These are phyloP conservation scores for Diaporthe helianthi DNA, from an alignment of 2,329 filamentous ascomycete genomes.

Conservation along the genomic window DNA sequence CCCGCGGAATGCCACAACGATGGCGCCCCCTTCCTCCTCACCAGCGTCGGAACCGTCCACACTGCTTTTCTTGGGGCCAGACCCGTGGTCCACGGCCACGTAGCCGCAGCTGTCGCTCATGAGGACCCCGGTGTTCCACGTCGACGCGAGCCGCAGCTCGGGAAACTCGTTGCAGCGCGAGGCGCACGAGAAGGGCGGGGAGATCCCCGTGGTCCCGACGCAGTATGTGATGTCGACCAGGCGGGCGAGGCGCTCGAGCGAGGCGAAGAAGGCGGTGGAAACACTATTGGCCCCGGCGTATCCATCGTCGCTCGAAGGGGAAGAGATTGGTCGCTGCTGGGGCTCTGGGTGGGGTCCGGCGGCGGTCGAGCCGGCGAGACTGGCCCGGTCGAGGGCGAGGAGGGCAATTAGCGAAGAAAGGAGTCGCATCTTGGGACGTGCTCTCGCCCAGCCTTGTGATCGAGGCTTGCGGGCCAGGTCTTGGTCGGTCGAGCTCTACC, in stretches of 20 bases:
- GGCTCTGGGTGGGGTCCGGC: constrained; percentile 3
- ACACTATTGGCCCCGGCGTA: constrained; percentile 44
- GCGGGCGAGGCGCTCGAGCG: constrained; percentile 86
- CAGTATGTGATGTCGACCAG: constrained; percentile 96
- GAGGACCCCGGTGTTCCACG: constrained; percentile 82
- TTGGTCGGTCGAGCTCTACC: constrained; percentile 2
- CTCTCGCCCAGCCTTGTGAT: not conserved
- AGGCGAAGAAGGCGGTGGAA: constrained; percentile 72
- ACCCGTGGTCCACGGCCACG: constrained; percentile 79
- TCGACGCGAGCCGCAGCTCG: constrained; percentile 77
- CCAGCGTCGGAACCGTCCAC: constrained; percentile 38
- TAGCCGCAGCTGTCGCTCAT: constrained; percentile 94
- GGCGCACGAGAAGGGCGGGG: constrained; percentile 82
- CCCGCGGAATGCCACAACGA: constrained; percentile 89
- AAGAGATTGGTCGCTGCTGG: constrained; percentile 27
- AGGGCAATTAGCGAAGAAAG: constrained; percentile 2
- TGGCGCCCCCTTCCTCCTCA: constrained; percentile 45
- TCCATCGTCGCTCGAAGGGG: constrained; percentile 11
- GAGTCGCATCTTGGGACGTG: constrained; percentile 25
- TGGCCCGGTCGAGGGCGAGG: not conserved
- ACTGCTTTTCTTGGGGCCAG: constrained; percentile 93
- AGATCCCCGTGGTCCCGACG: constrained; percentile 82
- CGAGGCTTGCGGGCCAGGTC: not conserved
- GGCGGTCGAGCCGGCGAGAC: constrained; percentile 21
- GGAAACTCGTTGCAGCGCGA: constrained; percentile 88